Evolutionary conservation across 1,139 yeast genomes (phyloP).

Genomic region (Protomyces lactucae-debilis): DNA sequence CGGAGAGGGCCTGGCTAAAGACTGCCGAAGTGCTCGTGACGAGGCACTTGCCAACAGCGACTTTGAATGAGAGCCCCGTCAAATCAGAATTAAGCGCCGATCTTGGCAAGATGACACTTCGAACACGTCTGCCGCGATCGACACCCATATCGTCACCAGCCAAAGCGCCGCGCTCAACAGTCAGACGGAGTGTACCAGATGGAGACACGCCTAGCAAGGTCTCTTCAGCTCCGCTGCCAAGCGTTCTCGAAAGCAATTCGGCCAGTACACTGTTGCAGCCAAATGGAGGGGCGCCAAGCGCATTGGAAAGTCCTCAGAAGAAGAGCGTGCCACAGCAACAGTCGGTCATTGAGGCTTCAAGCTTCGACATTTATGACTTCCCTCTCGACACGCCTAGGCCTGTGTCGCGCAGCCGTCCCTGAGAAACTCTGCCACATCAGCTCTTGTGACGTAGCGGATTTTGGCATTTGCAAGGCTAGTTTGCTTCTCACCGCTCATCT

Average conservation of each 20-base stretch:
- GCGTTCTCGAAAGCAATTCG: background rate
- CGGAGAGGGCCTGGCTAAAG: background rate
- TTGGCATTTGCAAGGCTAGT: background rate
- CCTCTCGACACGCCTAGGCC: background rate
- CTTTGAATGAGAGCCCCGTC: background rate
- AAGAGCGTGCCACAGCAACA: background rate
- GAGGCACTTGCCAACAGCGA: background rate
- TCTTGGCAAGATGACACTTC: constrained; percentile 25
- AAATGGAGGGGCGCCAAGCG: too few species aligned
- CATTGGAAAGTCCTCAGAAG: too few species aligned
- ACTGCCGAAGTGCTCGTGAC: background rate
- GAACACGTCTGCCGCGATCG: constrained; percentile 15
- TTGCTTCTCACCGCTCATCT: background rate
- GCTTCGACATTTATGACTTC: background rate
- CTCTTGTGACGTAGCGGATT: background rate
- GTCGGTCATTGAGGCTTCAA: background rate
- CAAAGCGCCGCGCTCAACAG: background rate
- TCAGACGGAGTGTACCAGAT: background rate
- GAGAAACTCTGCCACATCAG: background rate
- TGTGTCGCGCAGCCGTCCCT: background rate
- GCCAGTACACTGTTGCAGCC: too few species aligned
- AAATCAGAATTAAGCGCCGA: background rate
- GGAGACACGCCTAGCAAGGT: background rate
- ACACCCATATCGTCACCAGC: constrained; percentile 11
- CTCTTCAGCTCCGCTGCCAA: background rate